A percentile compares a stretch with the other conserved stretches of the same genome.
phyloP scores from a whole-genome alignment of 2,329 filamentous ascomycete species.

The Metarhizium album region DNA sequence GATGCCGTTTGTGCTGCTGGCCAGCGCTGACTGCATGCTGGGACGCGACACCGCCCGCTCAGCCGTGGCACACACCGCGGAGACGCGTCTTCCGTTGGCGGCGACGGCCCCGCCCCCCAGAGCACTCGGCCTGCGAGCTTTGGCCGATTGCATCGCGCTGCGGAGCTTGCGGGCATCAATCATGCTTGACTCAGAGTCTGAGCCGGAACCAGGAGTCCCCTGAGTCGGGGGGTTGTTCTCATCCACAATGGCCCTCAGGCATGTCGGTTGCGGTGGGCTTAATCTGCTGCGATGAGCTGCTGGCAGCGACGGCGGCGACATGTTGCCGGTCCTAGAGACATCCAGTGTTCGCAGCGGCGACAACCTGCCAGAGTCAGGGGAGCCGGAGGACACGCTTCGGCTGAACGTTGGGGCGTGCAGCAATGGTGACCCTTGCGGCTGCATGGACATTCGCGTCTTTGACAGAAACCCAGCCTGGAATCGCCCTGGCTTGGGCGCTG shows the following conservation, averaged over 20 bases:
- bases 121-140: conserved; percentile 29
- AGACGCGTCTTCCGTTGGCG: conserved; percentile 29
- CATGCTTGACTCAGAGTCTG: conserved; percentile 38
- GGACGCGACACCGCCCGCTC: conserved; percentile 18
- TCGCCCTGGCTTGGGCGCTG: conserved; percentile 49
- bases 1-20: conserved; percentile 44
- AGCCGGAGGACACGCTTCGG: conserved; percentile 41
- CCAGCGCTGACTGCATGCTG: conserved; percentile 30
- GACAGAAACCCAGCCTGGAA: conserved; percentile 86
- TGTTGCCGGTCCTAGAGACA: conserved; percentile 37
- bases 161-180: conserved; percentile 46
- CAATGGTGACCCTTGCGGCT: conserved; percentile 48
- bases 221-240: conserved; percentile 42
- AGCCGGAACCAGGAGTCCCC: conserved; percentile 24
- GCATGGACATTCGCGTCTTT: conserved; percentile 34
- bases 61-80: conserved; percentile 28
- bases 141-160: conserved; percentile 41
- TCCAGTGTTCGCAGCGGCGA: conserved; percentile 43
- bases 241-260: conserved; percentile 29
- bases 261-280: conserved; percentile 11
- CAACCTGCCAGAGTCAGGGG: conserved; percentile 18
- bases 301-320: conserved; percentile 32
- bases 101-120: conserved; percentile 24
- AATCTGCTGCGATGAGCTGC: conserved; percentile 9
- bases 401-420: conserved; percentile 44